These are phyloP conservation scores for Thinopyrum elongatum DNA, from an alignment of 176 grass and related monocot species.

Conservation along the genomic window DNA sequence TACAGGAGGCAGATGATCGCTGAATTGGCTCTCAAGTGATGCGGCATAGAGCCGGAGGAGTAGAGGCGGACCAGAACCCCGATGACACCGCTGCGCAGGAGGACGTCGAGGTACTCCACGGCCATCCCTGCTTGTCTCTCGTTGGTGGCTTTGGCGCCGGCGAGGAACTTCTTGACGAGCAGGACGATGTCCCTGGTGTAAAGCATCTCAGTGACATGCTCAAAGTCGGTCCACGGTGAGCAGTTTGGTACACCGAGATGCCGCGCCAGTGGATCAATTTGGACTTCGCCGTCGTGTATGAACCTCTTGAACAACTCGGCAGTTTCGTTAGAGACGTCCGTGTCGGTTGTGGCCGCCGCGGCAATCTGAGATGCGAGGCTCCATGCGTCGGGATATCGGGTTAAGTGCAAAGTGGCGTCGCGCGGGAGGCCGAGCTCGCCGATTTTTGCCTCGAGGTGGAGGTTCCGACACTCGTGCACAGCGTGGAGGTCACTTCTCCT, in stretches of 20 bases:
- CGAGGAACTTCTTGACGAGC: background rate
- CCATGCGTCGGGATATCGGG: background rate
- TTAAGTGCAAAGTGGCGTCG: background rate
- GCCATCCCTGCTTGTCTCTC: background rate
- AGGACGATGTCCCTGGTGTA: background rate
- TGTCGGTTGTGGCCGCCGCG: background rate
- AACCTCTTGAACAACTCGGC: background rate
- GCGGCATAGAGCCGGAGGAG: background rate
- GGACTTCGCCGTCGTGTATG: background rate
- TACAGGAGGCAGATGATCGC: background rate
- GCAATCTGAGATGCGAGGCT: background rate
- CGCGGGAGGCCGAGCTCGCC: background rate
- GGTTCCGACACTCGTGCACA: background rate
- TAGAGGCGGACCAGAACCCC: background rate
- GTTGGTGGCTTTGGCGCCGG: background rate
- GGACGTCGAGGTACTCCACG: background rate
- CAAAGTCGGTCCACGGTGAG: background rate
- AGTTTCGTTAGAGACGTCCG: background rate
- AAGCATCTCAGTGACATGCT: background rate
- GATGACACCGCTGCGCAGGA: background rate
- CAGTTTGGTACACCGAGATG: background rate
- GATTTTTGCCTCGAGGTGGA: background rate
- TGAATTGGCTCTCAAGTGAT: background rate
- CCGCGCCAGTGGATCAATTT: background rate
- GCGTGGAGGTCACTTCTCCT: background rate